Conservation (phyloP, 2,329 filamentous ascomycete genomes). For the Ascocoryne sarcoides region DNA sequence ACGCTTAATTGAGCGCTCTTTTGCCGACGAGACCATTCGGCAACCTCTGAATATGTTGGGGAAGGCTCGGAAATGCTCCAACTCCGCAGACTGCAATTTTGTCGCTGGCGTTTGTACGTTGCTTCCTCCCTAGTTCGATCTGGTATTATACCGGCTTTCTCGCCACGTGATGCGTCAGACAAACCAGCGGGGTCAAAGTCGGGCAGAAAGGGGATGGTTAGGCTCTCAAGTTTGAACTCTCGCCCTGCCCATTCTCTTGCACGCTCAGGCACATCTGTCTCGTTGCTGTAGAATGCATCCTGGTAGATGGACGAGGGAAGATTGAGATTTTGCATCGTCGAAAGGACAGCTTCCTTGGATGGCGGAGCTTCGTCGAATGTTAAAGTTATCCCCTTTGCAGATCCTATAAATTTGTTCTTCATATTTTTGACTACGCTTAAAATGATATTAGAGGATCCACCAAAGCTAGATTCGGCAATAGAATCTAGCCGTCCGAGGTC, state of each 20-base stretch:
- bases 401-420: conserved; percentile 6
- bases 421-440: conserved; percentile 11
- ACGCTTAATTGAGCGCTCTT: too few relatives aligned
- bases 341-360: conserved; percentile 37
- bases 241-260: conserved; percentile 77
- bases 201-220: conserved; percentile 70
- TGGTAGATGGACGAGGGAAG: conserved; percentile 69
- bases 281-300: conserved; percentile 76
- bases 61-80: conserved; percentile 73
- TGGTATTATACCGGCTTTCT: conserved; percentile 37
- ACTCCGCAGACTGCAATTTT: conserved; percentile 50
- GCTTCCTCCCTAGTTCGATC: conserved; percentile 45
- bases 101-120: conserved; percentile 42
- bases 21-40: conserved; percentile 52
- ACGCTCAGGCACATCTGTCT: conserved; percentile 71
- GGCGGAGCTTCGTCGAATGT: conserved; percentile 34
- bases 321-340: conserved; percentile 47
- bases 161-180: conserved; percentile 46
- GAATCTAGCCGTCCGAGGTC: background rate
- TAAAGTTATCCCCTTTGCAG: conserved; percentile 13
- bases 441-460: background rate
- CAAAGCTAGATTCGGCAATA: conserved; percentile 1
- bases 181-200: conserved; percentile 60
- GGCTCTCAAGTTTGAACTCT: conserved; percentile 71
- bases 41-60: conserved; percentile 62